These are phyloP conservation scores for Tetradesmus lagerheimii DNA, from an alignment of 139 green algal species.

Conservation along the genomic window DNA sequence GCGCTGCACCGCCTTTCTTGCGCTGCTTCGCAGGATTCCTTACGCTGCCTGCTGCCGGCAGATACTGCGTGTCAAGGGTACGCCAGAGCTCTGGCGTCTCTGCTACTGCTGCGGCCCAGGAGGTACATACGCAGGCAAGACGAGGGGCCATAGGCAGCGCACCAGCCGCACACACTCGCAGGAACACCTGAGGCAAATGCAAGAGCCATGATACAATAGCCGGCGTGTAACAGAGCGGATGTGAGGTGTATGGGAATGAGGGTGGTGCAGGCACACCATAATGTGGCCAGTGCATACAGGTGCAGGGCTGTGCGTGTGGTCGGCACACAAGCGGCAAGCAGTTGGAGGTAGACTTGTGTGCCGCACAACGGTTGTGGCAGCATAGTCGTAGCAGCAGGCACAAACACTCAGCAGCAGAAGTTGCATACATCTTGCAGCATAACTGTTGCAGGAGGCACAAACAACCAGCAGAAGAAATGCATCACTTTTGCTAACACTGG, in stretches of 20 bases:
- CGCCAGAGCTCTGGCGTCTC: constrained; percentile 22
- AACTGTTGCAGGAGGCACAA: background rate
- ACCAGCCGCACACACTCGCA: background rate
- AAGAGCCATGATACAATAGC: background rate
- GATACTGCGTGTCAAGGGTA: background rate
- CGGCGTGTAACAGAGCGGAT: background rate
- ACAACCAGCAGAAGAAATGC: background rate
- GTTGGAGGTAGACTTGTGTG: background rate
- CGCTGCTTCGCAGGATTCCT: background rate
- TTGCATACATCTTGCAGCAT: too few species aligned
- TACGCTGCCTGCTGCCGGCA: background rate
- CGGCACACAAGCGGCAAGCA: too few species aligned
- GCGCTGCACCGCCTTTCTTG: background rate
- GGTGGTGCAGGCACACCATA: too few species aligned
- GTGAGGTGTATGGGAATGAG: too few species aligned
- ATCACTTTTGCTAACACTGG: background rate
- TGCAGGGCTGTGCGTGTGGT: too few species aligned
- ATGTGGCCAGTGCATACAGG: too few species aligned
- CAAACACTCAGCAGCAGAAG: background rate
- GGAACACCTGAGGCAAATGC: constrained; percentile 7
- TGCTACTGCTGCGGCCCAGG: constrained; percentile 10
- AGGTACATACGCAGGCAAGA: background rate
- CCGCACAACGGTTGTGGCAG: background rate
- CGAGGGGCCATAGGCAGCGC: constrained; percentile 14
- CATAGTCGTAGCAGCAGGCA: background rate